phyloP scores from a whole-genome alignment of 1,139 yeast genomes.

The Suhomyces choctaworum region DNA sequence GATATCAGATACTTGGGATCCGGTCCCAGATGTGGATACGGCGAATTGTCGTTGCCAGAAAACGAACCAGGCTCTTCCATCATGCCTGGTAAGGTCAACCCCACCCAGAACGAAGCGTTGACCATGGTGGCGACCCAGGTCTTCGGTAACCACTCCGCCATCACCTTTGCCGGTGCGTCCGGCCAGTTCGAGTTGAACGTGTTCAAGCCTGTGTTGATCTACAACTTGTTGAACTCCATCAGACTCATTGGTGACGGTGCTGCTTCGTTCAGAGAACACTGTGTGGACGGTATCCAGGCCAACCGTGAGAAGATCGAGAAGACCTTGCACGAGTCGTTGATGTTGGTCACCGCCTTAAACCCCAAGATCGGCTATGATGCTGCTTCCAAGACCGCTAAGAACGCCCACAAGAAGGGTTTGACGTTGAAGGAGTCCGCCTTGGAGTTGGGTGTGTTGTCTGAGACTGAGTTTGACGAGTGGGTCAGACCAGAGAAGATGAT shows the following conservation, averaged over 20 bases:
- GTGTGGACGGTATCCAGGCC: slow-evolving; percentile 23
- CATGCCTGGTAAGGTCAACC: slow-evolving; percentile 27
- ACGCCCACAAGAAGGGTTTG: slow-evolving; percentile 25
- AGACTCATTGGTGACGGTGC: slow-evolving; percentile 23
- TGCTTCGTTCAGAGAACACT: slow-evolving; percentile 21
- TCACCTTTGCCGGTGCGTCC: slow-evolving; percentile 24
- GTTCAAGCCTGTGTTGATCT: slow-evolving; percentile 24
- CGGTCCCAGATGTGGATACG: slow-evolving; percentile 26
- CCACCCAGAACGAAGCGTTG: slow-evolving; percentile 25
- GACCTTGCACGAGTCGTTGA: slow-evolving; percentile 23
- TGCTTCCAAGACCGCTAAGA: slow-evolving; percentile 25
- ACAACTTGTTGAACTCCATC: slow-evolving; percentile 22
- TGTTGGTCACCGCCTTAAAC: slow-evolving; percentile 25
- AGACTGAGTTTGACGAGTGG: slow-evolving; percentile 22
- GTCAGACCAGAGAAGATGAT: slow-evolving; percentile 25
- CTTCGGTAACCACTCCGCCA: slow-evolving; percentile 24
- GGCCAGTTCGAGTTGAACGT: slow-evolving; percentile 26
- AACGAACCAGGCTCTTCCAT: slow-evolving; percentile 25
- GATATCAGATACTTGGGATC: slow-evolving; percentile 25
- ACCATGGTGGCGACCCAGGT: slow-evolving; percentile 25
- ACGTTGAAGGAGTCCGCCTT: slow-evolving; percentile 24
- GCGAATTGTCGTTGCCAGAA: slow-evolving; percentile 24
- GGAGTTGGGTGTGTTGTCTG: slow-evolving; percentile 22
- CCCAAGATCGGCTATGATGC: slow-evolving; percentile 26
- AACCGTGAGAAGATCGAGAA: slow-evolving; percentile 22